Evolutionary conservation across 805 yeast species (phyloP).

Genomic region (Candida pini): DNA sequence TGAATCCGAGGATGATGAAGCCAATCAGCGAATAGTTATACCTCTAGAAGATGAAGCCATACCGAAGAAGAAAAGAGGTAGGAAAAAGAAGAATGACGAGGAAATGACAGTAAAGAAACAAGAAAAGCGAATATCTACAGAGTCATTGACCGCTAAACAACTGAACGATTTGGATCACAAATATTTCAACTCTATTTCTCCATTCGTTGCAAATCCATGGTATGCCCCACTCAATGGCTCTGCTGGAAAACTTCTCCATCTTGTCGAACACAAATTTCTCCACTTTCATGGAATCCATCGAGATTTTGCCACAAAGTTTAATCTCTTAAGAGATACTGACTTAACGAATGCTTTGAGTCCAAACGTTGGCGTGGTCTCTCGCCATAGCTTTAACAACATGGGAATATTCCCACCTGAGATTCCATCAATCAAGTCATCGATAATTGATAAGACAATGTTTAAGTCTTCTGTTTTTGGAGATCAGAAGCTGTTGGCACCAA

Average conservation of each 20-base stretch:
- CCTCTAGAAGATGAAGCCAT: background rate
- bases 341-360: background rate
- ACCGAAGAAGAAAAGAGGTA: background rate
- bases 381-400: no score
- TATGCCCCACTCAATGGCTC: no score
- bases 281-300: background rate
- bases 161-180: background rate
- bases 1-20: slow-evolving; percentile 5
- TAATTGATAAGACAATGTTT: no score
- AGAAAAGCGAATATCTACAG: background rate
- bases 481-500: no score
- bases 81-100: slow-evolving; percentile 4
- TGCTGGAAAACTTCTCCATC: background rate
- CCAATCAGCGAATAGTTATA: slow-evolving; percentile 3
- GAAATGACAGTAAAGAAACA: background rate
- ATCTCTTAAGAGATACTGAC: background rate
- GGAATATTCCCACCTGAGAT: no score
- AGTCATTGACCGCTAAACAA: background rate
- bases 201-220: background rate
- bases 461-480: no score
- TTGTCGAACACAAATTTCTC: background rate
- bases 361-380: no score
- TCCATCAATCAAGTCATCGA: no score
- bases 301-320: background rate
- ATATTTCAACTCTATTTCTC: background rate